Percentiles rank a stretch among this genome's conserved stretches.
Evolutionary conservation across 2,329 filamentous ascomycete genomes (phyloP).

Genomic region (Fulvia fulva): DNA sequence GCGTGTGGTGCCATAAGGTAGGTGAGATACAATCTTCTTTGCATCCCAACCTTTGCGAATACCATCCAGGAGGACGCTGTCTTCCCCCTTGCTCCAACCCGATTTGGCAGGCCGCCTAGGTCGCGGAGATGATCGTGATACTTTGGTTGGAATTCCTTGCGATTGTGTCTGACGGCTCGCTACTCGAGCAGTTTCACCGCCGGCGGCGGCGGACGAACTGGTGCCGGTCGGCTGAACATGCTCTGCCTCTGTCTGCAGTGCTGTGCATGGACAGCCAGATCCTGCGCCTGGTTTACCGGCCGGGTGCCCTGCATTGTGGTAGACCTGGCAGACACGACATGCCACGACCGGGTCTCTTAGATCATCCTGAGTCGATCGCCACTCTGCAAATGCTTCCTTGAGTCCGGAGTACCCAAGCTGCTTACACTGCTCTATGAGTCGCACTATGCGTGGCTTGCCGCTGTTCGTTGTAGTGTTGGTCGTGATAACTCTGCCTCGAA

Average conservation of each 20-base stretch:
- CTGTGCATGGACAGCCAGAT: not conserved
- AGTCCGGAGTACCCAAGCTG: not conserved
- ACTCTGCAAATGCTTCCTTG: not conserved
- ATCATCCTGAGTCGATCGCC: not conserved
- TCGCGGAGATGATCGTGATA: too few species aligned
- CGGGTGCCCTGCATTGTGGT: not conserved
- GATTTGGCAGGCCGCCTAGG: not conserved
- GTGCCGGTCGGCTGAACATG: too few species aligned
- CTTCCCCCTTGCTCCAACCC: not conserved
- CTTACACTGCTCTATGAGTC: not conserved
- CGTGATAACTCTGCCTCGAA: not conserved
- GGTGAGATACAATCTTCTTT: not conserved
- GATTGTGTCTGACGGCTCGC: too few species aligned
- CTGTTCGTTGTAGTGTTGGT: not conserved
- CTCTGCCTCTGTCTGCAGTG: too few species aligned
- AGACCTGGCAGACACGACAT: not conserved
- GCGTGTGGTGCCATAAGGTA: not conserved
- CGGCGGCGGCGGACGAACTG: too few species aligned
- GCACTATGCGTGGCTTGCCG: not conserved
- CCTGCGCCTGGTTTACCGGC: not conserved
- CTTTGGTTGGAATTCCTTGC: too few species aligned
- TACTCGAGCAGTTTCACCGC: too few species aligned
- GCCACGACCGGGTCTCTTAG: not conserved
- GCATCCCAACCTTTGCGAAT: not conserved
- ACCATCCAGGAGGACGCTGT: not conserved